These are phyloP conservation scores for Globisporangium parvum DNA, from an alignment of 352 stramenopile genomes.

Conservation along the genomic window DNA sequence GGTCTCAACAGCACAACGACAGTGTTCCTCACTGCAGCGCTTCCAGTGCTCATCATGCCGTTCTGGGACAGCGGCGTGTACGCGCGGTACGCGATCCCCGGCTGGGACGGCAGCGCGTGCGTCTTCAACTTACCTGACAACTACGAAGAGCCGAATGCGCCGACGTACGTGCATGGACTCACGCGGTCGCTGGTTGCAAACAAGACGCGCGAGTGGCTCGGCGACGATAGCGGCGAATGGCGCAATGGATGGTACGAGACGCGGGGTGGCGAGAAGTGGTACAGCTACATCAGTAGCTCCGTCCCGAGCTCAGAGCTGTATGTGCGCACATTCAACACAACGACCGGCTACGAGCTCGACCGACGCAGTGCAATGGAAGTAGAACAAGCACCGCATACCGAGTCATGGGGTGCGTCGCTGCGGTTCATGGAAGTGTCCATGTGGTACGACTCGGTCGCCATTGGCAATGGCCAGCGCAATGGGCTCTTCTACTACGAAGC, in stretches of 20 bases:
- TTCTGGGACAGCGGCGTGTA: slow-evolving; percentile 14
- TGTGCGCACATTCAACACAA: slow-evolving; percentile 16
- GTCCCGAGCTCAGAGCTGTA: slow-evolving; percentile 4
- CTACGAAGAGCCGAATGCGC: slow-evolving; percentile 3
- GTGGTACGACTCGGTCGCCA: slow-evolving; percentile 1
- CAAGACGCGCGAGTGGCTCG: slow-evolving; percentile 22
- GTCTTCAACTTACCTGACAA: slow-evolving; percentile 9
- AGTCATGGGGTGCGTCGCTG: background rate
- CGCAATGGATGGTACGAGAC: slow-evolving; percentile 29
- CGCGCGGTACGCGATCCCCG: slow-evolving; percentile 5
- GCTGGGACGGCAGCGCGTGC: slow-evolving; percentile 14
- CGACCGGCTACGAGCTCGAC: slow-evolving; percentile 3
- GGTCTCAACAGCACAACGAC: slow-evolving; percentile 8
- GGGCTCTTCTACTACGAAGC: slow-evolving; percentile 11
- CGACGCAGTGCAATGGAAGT: background rate
- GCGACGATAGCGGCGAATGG: slow-evolving; percentile 16
- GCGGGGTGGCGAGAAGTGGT: slow-evolving; percentile 13
- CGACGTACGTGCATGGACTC: background rate
- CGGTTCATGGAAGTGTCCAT: background rate
- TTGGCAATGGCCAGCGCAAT: slow-evolving; percentile 11
- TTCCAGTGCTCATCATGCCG: slow-evolving; percentile 18
- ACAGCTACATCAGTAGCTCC: slow-evolving; percentile 16
- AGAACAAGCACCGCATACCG: background rate
- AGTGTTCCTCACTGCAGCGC: slow-evolving; percentile 8
- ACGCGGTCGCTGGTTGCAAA: slow-evolving; percentile 8